Evolutionary conservation across 2,329 filamentous ascomycete species (phyloP), one percentile per base, ranked within the genome.

Genomic region (Penicillium hesseltinei): DNA sequence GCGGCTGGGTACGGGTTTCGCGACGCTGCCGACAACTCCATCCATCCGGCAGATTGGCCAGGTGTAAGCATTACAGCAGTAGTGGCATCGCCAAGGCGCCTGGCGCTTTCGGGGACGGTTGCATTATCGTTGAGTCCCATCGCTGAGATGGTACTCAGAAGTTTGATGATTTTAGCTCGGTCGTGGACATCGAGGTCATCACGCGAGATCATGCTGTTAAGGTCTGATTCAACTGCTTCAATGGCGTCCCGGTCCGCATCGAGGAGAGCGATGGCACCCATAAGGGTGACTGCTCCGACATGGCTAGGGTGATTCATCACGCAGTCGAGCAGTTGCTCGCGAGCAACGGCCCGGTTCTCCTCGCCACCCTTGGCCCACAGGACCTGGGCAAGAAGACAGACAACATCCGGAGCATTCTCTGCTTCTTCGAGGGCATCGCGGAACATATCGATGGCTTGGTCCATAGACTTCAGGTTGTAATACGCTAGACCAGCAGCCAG

Each of bases 321-420:
- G 36, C 89, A 87, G 15, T 87, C 87, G 67, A 96, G 93, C 0
- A 99, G 81, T 62, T 90, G 84, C 51, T 89, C 86, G 4, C 91
- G 84, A 17, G 93, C 92, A 60, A 89, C 86, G 49, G 88, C 85
- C 46, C 88, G 85, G 54, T 92, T 89, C 0, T 87, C 82, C 7
- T 88, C 84, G 0, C 87, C 86, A 9, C 90, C 92, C 62, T 91
- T 91, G 0, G 92, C 92, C 93, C 94, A 99, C 0, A 97, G 82
- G 0, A 97, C 90, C 74, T 97, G 91, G 0, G 92, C 90, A 13
- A 97, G 81, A 13, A 97, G 81, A 68, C 92, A 97, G 0, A 92
- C 87, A 1, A 93, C 88, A 69, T 97, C 92, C 0, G 92, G 89
- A 60, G 91, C 87, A 38, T 84, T 84, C 31, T 84, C 78, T 1